phyloP scores from a whole-genome alignment of 2,329 filamentous ascomycete genomes.

The Geosmithia morbida region DNA sequence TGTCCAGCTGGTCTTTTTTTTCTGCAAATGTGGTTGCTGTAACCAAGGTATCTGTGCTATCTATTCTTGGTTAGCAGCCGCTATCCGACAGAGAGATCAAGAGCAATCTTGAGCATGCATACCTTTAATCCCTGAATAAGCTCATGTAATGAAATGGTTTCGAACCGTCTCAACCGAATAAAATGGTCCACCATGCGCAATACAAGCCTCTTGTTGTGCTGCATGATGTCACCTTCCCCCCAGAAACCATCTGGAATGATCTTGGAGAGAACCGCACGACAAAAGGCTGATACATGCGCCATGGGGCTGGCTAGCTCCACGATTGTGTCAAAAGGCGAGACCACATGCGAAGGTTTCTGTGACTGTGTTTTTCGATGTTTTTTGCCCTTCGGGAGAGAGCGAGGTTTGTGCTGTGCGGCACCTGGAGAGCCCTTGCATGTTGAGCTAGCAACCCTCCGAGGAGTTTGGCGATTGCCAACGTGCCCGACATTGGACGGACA shows the following conservation, averaged over 20 bases:
- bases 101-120: slow-evolving; percentile 5
- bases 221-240: slow-evolving; percentile 40
- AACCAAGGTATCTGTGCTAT: slow-evolving; percentile 63
- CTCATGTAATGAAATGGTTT: slow-evolving; percentile 67
- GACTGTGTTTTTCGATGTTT: slow-evolving; percentile 1
- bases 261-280: slow-evolving; percentile 57
- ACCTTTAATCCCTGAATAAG: slow-evolving; percentile 65
- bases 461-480: background rate
- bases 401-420: background rate
- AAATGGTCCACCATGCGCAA: slow-evolving; percentile 64
- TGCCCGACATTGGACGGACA: slow-evolving; percentile 41
- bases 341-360: slow-evolving; percentile 2
- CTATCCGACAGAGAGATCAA: slow-evolving; percentile 1
- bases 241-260: slow-evolving; percentile 66
- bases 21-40: slow-evolving; percentile 30
- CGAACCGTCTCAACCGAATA: slow-evolving; percentile 63
- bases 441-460: background rate
- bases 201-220: slow-evolving; percentile 46
- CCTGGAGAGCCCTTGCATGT: background rate
- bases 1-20: slow-evolving; percentile 47
- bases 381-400: slow-evolving; percentile 5
- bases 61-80: slow-evolving; percentile 23
- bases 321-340: slow-evolving; percentile 24
- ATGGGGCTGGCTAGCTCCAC: slow-evolving; percentile 54
- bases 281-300: slow-evolving; percentile 70